Percentiles rank a stretch among this genome's conserved stretches.
phyloP scores from a whole-genome alignment of 345 rosid genomes.

The Barbarea vulgaris region DNA sequence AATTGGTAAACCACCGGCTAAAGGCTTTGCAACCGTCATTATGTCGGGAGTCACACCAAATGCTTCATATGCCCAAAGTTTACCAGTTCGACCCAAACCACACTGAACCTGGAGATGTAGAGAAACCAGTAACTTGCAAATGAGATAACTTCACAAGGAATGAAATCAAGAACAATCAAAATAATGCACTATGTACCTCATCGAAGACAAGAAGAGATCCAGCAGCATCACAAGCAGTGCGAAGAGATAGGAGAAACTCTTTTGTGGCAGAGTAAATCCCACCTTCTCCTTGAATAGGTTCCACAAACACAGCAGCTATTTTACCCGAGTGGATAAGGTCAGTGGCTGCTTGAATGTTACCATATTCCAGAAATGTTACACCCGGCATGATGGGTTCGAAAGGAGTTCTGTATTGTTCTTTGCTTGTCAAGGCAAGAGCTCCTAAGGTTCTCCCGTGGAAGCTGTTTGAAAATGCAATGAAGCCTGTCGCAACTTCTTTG shows the following conservation, averaged over 20 bases:
- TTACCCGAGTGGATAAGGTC: slow-evolving; percentile 56
- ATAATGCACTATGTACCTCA: slow-evolving; percentile 43
- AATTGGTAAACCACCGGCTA: slow-evolving; percentile 92
- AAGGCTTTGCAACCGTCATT: slow-evolving; percentile 96
- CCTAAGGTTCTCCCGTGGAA: slow-evolving; percentile 99
- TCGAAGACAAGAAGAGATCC: slow-evolving; percentile 90
- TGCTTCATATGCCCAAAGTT: slow-evolving; percentile 81
- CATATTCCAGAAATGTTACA: slow-evolving; percentile 83
- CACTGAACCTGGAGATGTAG: slow-evolving; percentile 61
- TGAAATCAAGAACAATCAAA: background rate
- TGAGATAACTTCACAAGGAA: background rate
- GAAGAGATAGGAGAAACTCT: slow-evolving; percentile 70
- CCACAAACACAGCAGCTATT: slow-evolving; percentile 90
- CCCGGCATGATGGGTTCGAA: slow-evolving; percentile 99
- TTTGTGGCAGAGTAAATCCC: slow-evolving; percentile 80
- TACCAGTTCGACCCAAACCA: slow-evolving; percentile 81
- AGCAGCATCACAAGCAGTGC: slow-evolving; percentile 76
- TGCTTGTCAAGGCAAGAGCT: slow-evolving; percentile 91
- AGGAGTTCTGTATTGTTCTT: slow-evolving; percentile 80
- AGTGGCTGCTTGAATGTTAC: slow-evolving; percentile 63
- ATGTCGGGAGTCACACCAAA: slow-evolving; percentile 73
- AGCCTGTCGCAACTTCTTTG: slow-evolving; percentile 58
- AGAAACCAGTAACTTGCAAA: background rate
- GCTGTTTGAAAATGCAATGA: slow-evolving; percentile 73
- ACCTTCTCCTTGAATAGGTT: slow-evolving; percentile 98